Evolutionary conservation across 2,329 filamentous ascomycete genomes (phyloP).

Genomic region (Neofusicoccum sp.): DNA sequence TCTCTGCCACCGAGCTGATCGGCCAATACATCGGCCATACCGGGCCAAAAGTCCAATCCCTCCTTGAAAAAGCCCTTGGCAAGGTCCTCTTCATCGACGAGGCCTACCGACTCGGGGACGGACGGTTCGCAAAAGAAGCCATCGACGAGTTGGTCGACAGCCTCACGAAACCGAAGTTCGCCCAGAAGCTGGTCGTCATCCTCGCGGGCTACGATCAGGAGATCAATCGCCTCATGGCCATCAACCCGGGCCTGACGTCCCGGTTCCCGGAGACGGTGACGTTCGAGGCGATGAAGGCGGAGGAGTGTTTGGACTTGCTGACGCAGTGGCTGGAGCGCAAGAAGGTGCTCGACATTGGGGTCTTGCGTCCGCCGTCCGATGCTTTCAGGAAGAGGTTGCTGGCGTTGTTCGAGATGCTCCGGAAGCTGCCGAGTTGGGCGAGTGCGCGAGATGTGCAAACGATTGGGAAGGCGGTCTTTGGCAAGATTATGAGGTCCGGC

Average conservation of each 20-base stretch:
- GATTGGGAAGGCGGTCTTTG: conserved; percentile 56
- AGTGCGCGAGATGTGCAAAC: conserved; percentile 65
- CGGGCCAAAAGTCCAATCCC: conserved; percentile 64
- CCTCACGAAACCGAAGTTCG: conserved; percentile 60
- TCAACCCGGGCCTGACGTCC: conserved; percentile 65
- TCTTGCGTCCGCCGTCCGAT: conserved; percentile 29
- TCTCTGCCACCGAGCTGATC: conserved; percentile 69
- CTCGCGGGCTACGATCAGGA: conserved; percentile 69
- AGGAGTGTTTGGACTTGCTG: conserved; percentile 43
- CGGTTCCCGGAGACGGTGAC: conserved; percentile 65
- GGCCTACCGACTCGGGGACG: conserved; percentile 66
- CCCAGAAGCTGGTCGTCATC: conserved; percentile 65
- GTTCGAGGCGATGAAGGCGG: conserved; percentile 50
- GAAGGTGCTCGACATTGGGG: conserved; percentile 34
- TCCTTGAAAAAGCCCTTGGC: conserved; percentile 65
- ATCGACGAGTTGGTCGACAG: conserved; percentile 56
- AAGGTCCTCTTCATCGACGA: conserved; percentile 73
- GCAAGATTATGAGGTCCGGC: conserved; percentile 32
- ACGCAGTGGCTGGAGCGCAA: conserved; percentile 38
- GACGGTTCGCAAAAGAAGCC: conserved; percentile 59
- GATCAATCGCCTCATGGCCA: conserved; percentile 64
- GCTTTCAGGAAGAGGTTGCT: conserved; percentile 27
- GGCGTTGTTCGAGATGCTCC: conserved; percentile 45
- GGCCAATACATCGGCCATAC: conserved; percentile 72
- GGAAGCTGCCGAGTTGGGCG: conserved; percentile 57